Evolutionary conservation across 2,329 filamentous ascomycete genomes (phyloP), one percentile per base, ranked within the genome.

Genomic region (Calonectria hawksworthii): DNA sequence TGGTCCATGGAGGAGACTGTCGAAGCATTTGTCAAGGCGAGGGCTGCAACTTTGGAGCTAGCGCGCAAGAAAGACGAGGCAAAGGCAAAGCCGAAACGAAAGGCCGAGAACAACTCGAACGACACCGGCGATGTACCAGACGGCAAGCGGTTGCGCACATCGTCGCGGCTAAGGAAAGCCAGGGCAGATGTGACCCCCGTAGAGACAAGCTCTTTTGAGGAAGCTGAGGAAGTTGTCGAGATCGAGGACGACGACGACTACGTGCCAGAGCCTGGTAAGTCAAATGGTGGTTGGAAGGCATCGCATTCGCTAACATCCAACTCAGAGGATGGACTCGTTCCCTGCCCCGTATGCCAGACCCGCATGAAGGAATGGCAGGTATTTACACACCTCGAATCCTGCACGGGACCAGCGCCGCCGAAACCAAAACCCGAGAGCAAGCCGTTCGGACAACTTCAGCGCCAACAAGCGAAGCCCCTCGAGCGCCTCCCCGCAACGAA

Each of bases 1-100:
- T 94, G 93, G 90, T 93, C 94, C 0, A 88, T 99, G 77, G 92
- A 97, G 81, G 96, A 99, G 82, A 89, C 96, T 1, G 94, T 98
- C 11, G 93, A 95, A 50, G 91, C 93, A 0, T 99, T 98, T 78
- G 87, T 91, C 77, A 90, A 88, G 68, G 92, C 92, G 6, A 89
- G 96, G 70, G 84, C 90, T 4, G 86, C 86, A 26, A 88, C 94
- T 4, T 84, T 98, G 32, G 87, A 89, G 1, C 87, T 96, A 80
- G 95, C 95, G 36, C 90, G 86, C 61, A 86, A 81, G 6, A 63
- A 52, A 4, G 50, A 66, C 2, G 56, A 52, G 7, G 54, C 59
- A 21, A 75, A 70, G 23, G 26, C 64, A 23, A 73, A 76, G n/a
- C 84, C 86, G 2, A 95, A 94, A 81, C 86, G 92, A 74, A 92